These are phyloP conservation scores for Phaseolus lunatus DNA, from an alignment of 306 rosid species.

Conservation along the genomic window DNA sequence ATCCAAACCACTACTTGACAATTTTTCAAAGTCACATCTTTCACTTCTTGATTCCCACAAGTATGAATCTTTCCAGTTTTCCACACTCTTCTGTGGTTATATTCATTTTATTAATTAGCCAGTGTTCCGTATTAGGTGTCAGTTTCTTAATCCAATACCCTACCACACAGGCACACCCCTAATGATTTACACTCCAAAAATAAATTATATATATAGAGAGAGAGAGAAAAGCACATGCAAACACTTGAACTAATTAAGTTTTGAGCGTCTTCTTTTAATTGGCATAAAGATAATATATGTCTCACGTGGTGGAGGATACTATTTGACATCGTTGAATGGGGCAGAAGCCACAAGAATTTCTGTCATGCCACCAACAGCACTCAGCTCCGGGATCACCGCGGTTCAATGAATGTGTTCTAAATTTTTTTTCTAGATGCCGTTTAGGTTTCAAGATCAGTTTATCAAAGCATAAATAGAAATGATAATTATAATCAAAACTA, in stretches of 20 bases:
- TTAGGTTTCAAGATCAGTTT: constrained; percentile 23
- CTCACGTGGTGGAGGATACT: constrained; percentile 19
- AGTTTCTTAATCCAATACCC: constrained; percentile 42
- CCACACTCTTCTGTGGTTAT: constrained; percentile 35
- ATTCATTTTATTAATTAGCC: constrained; percentile 31
- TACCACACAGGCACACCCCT: constrained; percentile 25
- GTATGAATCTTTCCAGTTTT: constrained; percentile 26
- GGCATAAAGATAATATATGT: constrained; percentile 20
- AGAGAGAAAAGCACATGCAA: not conserved
- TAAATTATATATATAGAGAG: not conserved
- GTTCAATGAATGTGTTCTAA: not conserved
- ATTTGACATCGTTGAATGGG: not conserved
- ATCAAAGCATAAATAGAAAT: not conserved
- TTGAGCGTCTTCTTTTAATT: not conserved
- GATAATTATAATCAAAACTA: not conserved
- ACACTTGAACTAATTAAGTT: not conserved
- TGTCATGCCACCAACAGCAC: not conserved
- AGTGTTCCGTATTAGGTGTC: constrained; percentile 37
- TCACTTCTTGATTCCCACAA: constrained; percentile 50
- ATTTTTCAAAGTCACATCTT: constrained; percentile 45
- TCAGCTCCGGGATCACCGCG: not conserved
- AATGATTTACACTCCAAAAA: not conserved
- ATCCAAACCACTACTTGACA: constrained; percentile 48
- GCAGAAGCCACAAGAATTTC: constrained; percentile 1
- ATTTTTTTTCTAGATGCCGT: not conserved